Conservation (phyloP, 2,329 filamentous ascomycete species). For the Rhynchosporium agropyri region DNA sequence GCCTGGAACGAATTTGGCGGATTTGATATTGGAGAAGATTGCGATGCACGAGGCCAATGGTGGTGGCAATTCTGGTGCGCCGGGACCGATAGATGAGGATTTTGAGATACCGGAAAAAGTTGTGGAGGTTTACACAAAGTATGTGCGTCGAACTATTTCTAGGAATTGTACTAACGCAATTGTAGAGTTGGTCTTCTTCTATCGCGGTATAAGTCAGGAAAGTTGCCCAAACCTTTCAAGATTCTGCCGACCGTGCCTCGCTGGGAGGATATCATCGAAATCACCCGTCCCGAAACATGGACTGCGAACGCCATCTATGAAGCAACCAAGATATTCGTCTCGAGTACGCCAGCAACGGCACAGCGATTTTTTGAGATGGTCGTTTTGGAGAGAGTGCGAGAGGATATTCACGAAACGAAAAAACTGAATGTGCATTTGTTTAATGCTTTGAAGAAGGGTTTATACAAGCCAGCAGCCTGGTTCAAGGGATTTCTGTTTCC, state of each 20-base stretch:
- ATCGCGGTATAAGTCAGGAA: slow-evolving; percentile 93
- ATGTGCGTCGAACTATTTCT: slow-evolving; percentile 36
- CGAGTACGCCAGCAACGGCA: slow-evolving; percentile 75
- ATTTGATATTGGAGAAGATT: slow-evolving; percentile 93
- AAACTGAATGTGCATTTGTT: slow-evolving; percentile 96
- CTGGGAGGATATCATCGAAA: slow-evolving; percentile 84
- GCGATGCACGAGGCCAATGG: slow-evolving; percentile 74
- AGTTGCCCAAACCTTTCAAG: slow-evolving; percentile 96
- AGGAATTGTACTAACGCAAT: slow-evolving; percentile 20
- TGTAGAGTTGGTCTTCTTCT: slow-evolving; percentile 80
- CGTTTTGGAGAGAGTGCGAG: slow-evolving; percentile 84
- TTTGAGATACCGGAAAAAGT: slow-evolving; percentile 89
- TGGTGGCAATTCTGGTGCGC: slow-evolving; percentile 38
- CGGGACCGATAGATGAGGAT: slow-evolving; percentile 66
- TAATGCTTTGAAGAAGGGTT: slow-evolving; percentile 85
- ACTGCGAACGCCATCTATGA: slow-evolving; percentile 84
- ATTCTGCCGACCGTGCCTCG: slow-evolving; percentile 89
- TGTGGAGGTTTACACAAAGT: slow-evolving; percentile 91
- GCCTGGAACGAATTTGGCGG: slow-evolving; percentile 78
- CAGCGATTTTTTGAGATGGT: slow-evolving; percentile 87
- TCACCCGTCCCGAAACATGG: slow-evolving; percentile 77
- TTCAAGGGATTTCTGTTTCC: slow-evolving; percentile 97
- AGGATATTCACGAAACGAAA: slow-evolving; percentile 91
- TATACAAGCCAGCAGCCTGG: slow-evolving; percentile 94
- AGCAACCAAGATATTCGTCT: slow-evolving; percentile 90